phyloP scores from a whole-genome alignment of 176 grass and related monocot species.

The Thinopyrum elongatum region DNA sequence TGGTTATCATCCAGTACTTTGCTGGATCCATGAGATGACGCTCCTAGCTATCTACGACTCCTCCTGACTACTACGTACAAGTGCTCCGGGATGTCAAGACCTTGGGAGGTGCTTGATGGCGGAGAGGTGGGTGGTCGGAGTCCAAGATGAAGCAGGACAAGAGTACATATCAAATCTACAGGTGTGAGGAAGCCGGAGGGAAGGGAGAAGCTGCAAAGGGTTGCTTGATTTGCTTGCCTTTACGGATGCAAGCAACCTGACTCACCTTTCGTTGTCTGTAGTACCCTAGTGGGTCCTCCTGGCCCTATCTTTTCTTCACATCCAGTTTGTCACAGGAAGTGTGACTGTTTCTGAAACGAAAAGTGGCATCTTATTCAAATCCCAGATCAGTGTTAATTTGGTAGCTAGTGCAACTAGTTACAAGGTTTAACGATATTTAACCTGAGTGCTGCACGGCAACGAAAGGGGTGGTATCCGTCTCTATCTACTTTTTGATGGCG shows the following conservation, averaged over 20 bases:
- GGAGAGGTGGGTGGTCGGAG: conserved; percentile 1
- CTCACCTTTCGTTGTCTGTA: neutral
- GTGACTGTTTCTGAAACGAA: conserved; percentile 5
- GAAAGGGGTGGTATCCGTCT: neutral
- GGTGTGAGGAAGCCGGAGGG: neutral
- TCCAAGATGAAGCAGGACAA: conserved; percentile 27
- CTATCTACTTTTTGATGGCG: neutral
- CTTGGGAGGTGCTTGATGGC: neutral
- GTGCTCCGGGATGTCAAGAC: neutral
- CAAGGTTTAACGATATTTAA: conserved; percentile 25
- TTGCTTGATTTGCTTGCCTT: conserved; percentile 38
- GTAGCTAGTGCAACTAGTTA: conserved; percentile 20
- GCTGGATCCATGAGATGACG: conserved; percentile 47
- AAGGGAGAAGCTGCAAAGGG: conserved; percentile 21
- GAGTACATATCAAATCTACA: conserved; percentile 1
- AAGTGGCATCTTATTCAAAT: conserved; percentile 25
- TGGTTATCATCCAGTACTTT: conserved; percentile 49
- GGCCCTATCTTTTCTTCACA: conserved; percentile 1
- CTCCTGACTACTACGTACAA: neutral
- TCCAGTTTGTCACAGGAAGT: conserved; percentile 4
- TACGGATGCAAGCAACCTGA: conserved; percentile 23
- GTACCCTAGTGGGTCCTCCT: neutral
- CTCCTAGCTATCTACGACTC: neutral
- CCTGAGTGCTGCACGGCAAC: neutral
- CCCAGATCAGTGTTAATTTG: conserved; percentile 5